Evolutionary conservation across 164 flowering plant species (phyloP).

Genomic region (Piper betle): DNA sequence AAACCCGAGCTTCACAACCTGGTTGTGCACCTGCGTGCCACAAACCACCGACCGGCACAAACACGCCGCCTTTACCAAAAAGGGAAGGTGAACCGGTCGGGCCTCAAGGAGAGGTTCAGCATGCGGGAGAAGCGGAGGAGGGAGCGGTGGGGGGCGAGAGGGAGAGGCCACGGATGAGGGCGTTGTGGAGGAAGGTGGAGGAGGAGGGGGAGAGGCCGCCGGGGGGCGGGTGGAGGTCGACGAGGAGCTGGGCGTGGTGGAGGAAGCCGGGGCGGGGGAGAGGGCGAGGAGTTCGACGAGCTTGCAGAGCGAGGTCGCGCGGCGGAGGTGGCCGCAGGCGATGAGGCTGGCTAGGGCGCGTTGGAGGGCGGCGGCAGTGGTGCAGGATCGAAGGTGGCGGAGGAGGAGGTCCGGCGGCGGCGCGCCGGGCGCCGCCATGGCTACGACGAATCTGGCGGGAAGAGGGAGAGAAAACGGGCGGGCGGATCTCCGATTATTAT

Average conservation of each 20-base stretch:
- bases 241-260: neutral
- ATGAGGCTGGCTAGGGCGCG: slow-evolving; percentile 11
- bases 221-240: neutral
- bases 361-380: slow-evolving; percentile 6
- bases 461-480: neutral
- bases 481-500: no score
- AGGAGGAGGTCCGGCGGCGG: neutral
- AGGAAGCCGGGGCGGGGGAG: neutral
- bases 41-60: neutral
- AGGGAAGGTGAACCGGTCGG: neutral
- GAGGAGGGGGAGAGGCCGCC: no score
- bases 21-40: no score
- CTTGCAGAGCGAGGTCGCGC: slow-evolving; percentile 9
- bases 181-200: neutral
- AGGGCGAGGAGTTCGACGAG: slow-evolving; percentile 3
- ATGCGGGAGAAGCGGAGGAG: slow-evolving; percentile 1
- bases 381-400: slow-evolving; percentile 7
- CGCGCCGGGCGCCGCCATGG: neutral
- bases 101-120: neutral
- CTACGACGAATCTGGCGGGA: neutral
- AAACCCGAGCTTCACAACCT: neutral
- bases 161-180: slow-evolving; percentile 5
- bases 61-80: neutral
- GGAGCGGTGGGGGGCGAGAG: slow-evolving; percentile 2
- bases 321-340: slow-evolving; percentile 10